A percentile compares a stretch with the other conserved stretches of the same genome.
Conservation (phyloP, 345 rosid genomes). For the Rhodamnia rubescens region DNA sequence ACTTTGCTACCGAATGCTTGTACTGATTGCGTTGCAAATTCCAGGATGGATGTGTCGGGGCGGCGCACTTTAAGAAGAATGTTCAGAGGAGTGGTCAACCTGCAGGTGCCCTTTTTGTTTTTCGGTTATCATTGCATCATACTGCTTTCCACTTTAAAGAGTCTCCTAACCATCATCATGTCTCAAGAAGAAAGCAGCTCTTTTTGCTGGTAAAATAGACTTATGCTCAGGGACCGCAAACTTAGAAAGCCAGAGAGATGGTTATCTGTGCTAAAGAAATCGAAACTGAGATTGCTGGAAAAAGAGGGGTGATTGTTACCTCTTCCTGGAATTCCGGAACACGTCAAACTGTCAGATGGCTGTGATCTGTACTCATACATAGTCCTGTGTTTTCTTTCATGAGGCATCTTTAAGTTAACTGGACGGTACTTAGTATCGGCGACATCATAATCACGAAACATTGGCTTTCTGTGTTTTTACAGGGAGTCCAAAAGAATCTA, state of each 20-base stretch:
- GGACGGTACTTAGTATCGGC: neutral
- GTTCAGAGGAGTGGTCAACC: slow-evolving; percentile 25
- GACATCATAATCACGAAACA: neutral
- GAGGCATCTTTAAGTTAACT: neutral
- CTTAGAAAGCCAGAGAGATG: neutral
- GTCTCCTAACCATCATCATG: neutral
- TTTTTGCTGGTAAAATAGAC: neutral
- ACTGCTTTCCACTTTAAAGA: neutral
- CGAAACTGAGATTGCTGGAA: neutral
- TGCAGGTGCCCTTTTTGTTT: slow-evolving; percentile 25
- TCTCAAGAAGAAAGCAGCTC: neutral
- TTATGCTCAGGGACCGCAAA: neutral
- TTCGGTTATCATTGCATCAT: neutral
- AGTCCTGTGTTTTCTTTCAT: neutral
- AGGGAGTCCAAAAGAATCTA: slow-evolving; percentile 23
- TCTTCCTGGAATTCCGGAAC: neutral
- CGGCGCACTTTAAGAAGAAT: slow-evolving; percentile 29
- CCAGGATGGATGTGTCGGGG: slow-evolving; percentile 38
- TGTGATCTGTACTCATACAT: neutral
- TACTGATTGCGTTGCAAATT: neutral
- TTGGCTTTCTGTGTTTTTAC: neutral
- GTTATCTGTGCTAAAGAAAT: neutral
- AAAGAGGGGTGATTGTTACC: neutral
- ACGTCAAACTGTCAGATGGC: neutral
- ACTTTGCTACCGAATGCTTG: neutral